Evolutionary conservation across 305 asterid species (phyloP), one percentile per base, ranked within the genome.

Genomic region (Euphrasia arctica): DNA sequence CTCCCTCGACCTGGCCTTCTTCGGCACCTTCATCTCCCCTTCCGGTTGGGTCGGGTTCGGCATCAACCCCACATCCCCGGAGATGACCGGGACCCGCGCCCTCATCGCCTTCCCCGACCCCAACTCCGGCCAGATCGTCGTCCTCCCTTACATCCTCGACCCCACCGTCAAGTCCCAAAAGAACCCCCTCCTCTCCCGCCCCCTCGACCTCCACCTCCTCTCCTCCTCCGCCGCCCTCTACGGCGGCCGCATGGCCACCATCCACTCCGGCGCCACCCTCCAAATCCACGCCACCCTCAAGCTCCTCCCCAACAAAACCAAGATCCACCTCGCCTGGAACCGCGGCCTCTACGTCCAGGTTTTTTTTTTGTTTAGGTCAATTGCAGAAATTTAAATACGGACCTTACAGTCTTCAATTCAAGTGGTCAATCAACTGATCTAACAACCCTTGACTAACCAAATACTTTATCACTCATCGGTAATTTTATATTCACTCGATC

Each of bases 21-120:
- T 84, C 22, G 97, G 98, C 0, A 71, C 71, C 65, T 92, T 92
- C 78, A 92, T 87, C 9, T 92, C 98, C 3, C 97, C 97, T 9
- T 89, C 97, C 4, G 98, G 98, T 3, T 92, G 98, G 98, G 97
- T 92, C 59, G 98, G 97, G 27, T 85, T 85, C 80, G 98, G 97
- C 0, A 79, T 87, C 43, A 89, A 92, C 78, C 97, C 96, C 0
- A 85, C 74, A 11, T 77, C 98, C 0, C 82, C 96, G 2, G 95
- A 87, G 58, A 92, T 92, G 98, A 84, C 93, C 1, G 98, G 98
- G 0, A 71, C 98, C 0, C 83, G 97, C 0, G 89, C 97, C 3
- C 36, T 92, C 1, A 80, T 89, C 36, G 91, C 95, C 7, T 92
- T 87, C 62, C 96, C 95, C 0, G 98, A 92, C 54, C 97, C 96